Conservation (phyloP, 495 filamentous ascomycete species). For the Cladorrhinum samala region DNA sequence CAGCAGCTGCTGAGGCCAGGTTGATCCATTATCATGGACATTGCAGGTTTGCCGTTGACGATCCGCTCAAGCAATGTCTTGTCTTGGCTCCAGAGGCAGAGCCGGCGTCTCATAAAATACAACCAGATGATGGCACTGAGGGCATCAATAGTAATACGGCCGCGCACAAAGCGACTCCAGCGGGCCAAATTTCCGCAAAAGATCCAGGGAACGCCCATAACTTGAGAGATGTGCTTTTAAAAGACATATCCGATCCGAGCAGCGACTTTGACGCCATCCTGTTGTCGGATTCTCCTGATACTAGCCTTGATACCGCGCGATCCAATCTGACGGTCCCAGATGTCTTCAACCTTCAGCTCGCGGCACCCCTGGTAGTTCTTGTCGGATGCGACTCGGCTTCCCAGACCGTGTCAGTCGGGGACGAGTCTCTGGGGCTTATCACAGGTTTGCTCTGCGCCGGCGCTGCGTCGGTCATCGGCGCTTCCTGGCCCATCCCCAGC, state of each 20-base stretch:
- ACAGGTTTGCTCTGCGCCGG: conserved; percentile 1
- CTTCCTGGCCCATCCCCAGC: background rate
- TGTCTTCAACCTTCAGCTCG: background rate
- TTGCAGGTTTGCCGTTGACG: background rate
- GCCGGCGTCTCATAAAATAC: background rate
- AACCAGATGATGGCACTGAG: background rate
- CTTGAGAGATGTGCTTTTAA: too few species aligned
- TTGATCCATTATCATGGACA: background rate
- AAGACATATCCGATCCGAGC: background rate
- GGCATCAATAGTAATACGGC: background rate
- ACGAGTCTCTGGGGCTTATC: conserved; percentile 1
- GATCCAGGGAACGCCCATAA: too few species aligned
- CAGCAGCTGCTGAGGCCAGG: background rate
- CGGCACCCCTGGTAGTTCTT: background rate
- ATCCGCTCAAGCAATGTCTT: background rate
- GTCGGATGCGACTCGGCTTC: conserved; percentile 1
- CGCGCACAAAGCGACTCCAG: too few species aligned
- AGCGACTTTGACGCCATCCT: background rate
- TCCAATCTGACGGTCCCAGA: background rate
- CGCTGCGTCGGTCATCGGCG: background rate
- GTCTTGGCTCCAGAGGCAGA: background rate
- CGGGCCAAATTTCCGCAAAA: too few species aligned
- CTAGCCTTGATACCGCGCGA: background rate
- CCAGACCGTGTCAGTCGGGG: background rate
- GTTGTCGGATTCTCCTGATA: background rate